Conservation (phyloP, 208 protist genomes). For the Leishmania guyanensis region DNA sequence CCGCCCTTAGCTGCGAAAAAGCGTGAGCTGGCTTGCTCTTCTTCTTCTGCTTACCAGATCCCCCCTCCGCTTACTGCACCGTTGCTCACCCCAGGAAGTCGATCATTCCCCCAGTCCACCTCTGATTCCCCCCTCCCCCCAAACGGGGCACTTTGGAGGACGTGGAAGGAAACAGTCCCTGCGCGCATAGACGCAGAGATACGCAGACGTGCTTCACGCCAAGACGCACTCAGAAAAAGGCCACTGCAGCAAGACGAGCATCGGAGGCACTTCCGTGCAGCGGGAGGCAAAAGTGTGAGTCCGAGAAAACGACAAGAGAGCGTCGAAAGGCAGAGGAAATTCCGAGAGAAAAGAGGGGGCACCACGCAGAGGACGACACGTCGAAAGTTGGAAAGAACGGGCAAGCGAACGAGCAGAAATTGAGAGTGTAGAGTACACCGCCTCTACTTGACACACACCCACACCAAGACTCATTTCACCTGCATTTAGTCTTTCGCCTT, state of each 20-base stretch:
- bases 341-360: not conserved
- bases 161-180: not conserved
- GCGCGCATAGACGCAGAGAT: not conserved
- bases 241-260: not conserved
- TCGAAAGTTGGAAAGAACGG: not conserved
- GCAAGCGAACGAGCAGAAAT: not conserved
- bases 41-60: not conserved
- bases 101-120: not conserved
- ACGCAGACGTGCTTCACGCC: not conserved
- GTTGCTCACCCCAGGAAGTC: not conserved
- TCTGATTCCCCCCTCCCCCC: not conserved
- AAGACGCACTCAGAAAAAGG: not conserved
- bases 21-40: not conserved
- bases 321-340: not conserved
- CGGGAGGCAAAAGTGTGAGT: not conserved
- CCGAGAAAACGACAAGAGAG: not conserved
- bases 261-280: not conserved
- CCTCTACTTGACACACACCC: not conserved
- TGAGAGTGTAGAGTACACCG: not conserved
- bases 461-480: not conserved
- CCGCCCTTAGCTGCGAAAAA: not conserved
- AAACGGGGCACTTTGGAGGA: not conserved
- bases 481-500: not conserved
- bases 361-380: not conserved
- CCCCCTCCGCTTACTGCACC: not conserved